phyloP scores from a whole-genome alignment of 257 asterid species.

The Rhazya stricta region DNA sequence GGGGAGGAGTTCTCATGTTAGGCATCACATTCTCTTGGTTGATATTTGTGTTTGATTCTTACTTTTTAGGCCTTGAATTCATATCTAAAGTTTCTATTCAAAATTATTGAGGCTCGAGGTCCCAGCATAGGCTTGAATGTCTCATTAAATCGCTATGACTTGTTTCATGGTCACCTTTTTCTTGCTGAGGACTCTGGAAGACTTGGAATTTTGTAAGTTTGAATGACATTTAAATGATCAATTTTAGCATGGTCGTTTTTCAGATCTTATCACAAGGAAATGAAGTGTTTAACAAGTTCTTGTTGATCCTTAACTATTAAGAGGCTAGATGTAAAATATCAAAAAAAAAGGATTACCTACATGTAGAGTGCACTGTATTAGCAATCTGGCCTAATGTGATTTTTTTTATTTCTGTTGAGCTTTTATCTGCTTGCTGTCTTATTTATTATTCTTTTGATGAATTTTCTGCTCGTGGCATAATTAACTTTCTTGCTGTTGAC shows the following conservation, averaged over 20 bases:
- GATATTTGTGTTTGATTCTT: slow-evolving; percentile 18
- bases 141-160: slow-evolving; percentile 76
- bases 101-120: slow-evolving; percentile 63
- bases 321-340: not conserved
- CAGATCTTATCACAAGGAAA: not conserved
- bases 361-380: not conserved
- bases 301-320: not conserved
- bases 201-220: slow-evolving; percentile 92
- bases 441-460: not conserved
- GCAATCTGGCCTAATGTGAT: not conserved
- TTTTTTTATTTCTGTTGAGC: not conserved
- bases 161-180: slow-evolving; percentile 91
- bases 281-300: not conserved
- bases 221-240: not conserved
- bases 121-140: slow-evolving; percentile 75
- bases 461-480: not conserved
- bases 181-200: slow-evolving; percentile 69
- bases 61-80: slow-evolving; percentile 73
- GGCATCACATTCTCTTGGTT: slow-evolving; percentile 8
- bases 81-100: slow-evolving; percentile 58
- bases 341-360: not conserved
- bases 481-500: too few relatives aligned
- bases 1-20: not conserved
- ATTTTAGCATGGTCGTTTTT: not conserved
- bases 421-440: not conserved